These are phyloP conservation scores for Euclidium syriacum DNA, from an alignment of 345 rosid genomes.

Conservation along the genomic window DNA sequence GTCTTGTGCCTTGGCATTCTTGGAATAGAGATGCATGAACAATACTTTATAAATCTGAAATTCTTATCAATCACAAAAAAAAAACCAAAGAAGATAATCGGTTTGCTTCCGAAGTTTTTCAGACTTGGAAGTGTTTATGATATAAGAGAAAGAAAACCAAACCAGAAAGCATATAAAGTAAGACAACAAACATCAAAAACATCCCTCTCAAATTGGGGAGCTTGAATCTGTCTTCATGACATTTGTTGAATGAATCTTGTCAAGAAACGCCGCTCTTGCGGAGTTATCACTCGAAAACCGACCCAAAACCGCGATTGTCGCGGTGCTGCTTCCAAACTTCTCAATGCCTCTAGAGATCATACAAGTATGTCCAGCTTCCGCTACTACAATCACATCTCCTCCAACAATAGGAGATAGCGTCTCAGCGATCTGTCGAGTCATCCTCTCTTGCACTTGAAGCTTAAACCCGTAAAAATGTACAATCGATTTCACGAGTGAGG, in stretches of 20 bases:
- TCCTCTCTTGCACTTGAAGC: conserved; percentile 98
- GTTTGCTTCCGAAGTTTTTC: conserved; percentile 7
- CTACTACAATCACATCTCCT: conserved; percentile 85
- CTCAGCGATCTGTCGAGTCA: conserved; percentile 85
- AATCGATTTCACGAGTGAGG: conserved; percentile 56
- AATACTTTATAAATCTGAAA: background rate
- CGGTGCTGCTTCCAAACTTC: conserved; percentile 88
- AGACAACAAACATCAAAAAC: conserved; percentile 7
- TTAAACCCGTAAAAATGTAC: conserved; percentile 87
- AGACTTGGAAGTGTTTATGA: background rate
- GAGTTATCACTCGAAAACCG: conserved; percentile 55
- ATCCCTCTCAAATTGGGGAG: conserved; percentile 13
- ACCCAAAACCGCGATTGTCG: conserved; percentile 75
- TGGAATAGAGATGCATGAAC: background rate
- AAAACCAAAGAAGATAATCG: conserved; percentile 1
- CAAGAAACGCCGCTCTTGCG: conserved; percentile 56
- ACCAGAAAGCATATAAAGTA: background rate
- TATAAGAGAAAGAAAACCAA: background rate
- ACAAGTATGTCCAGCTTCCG: conserved; percentile 85
- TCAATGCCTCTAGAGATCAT: conserved; percentile 96
- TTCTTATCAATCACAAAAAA: too few relatives aligned
- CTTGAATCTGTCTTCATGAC: conserved; percentile 9
- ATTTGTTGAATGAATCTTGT: conserved; percentile 42
- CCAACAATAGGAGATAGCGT: conserved; percentile 61
- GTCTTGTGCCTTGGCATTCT: background rate